Conservation (phyloP, 495 filamentous ascomycete genomes). For the Tuber brumale region DNA sequence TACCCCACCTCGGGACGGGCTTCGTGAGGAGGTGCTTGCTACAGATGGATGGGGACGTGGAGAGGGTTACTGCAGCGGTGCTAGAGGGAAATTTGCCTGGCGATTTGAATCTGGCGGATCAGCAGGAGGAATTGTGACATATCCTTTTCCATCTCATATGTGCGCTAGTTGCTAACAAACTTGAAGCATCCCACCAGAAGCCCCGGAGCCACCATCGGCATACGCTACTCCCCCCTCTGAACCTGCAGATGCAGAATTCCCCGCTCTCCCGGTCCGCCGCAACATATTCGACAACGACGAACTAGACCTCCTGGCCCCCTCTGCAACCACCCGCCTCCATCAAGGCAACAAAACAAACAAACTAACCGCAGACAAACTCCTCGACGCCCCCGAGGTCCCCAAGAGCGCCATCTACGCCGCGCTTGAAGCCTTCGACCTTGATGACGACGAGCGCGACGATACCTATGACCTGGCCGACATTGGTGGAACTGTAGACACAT, state of each 20-base stretch:
- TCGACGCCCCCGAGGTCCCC: constrained; percentile 51
- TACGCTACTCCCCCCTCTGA: constrained; percentile 35
- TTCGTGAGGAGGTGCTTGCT: constrained; percentile 76
- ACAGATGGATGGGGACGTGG: constrained; percentile 67
- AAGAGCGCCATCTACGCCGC: constrained; percentile 90
- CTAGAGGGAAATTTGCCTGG: constrained; percentile 73
- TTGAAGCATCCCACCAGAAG: constrained; percentile 43
- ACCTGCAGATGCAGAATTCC: neutral
- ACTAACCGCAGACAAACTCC: constrained; percentile 58
- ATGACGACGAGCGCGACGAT: constrained; percentile 95
- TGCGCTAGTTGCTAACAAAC: constrained; percentile 42
- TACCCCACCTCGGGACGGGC: constrained; percentile 77
- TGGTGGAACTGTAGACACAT: constrained; percentile 70
- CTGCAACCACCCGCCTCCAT: constrained; percentile 55
- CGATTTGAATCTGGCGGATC: constrained; percentile 50
- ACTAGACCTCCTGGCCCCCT: constrained; percentile 63
- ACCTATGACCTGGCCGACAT: constrained; percentile 91
- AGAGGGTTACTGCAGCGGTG: constrained; percentile 73
- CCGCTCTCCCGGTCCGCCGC: constrained; percentile 47
- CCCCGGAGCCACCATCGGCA: constrained; percentile 43
- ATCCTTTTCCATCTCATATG: neutral
- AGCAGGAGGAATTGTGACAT: constrained; percentile 51
- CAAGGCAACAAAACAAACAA: constrained; percentile 64
- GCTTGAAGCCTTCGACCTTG: constrained; percentile 81
- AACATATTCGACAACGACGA: constrained; percentile 78